Percentiles rank a stretch among this genome's conserved stretches.
phyloP scores from a whole-genome alignment of 2,329 filamentous ascomycete genomes.

The Orbilia quercus region DNA sequence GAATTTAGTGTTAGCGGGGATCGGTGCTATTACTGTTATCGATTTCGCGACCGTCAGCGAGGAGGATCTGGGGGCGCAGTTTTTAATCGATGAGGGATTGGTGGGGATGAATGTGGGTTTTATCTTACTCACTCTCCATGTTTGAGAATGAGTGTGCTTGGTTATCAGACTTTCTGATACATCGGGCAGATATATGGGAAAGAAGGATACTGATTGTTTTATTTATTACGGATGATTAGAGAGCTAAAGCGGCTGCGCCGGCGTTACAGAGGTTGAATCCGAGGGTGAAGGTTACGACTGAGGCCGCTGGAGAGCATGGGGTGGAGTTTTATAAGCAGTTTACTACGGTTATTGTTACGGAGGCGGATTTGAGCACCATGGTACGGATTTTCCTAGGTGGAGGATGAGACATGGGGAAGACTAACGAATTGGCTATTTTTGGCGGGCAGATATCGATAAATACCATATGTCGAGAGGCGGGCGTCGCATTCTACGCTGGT shows the following conservation, averaged over 20 bases:
- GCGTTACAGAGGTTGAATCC: slow-evolving; percentile 88
- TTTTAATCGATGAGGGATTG: slow-evolving; percentile 79
- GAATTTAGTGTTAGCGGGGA: slow-evolving; percentile 93
- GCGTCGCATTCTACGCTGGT: slow-evolving; percentile 87
- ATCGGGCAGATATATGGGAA: too few relatives aligned
- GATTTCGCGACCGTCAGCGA: slow-evolving; percentile 81
- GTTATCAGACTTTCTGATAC: too few relatives aligned
- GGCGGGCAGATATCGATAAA: slow-evolving; percentile 74
- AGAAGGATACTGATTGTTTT: too few relatives aligned
- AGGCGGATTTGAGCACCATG: slow-evolving; percentile 79
- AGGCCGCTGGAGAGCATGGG: slow-evolving; percentile 74
- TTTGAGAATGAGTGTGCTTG: too few relatives aligned
- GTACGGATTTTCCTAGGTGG: slow-evolving; percentile 39
- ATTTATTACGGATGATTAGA: too few relatives aligned
- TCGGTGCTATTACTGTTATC: slow-evolving; percentile 87
- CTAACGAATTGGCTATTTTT: slow-evolving; percentile 4
- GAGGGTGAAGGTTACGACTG: slow-evolving; percentile 79
- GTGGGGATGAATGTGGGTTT: slow-evolving; percentile 76
- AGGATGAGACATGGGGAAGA: neutral
- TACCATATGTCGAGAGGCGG: slow-evolving; percentile 81
- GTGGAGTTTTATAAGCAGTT: slow-evolving; percentile 81
- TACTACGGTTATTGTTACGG: slow-evolving; percentile 89
- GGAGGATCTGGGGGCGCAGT: slow-evolving; percentile 82
- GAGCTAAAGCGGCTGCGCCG: slow-evolving; percentile 81
- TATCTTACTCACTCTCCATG: neutral